A percentile compares a stretch with the other conserved stretches of the same genome.
Evolutionary conservation across 2,329 filamentous ascomycete species (phyloP).

Genomic region (Penicillium sp.): DNA sequence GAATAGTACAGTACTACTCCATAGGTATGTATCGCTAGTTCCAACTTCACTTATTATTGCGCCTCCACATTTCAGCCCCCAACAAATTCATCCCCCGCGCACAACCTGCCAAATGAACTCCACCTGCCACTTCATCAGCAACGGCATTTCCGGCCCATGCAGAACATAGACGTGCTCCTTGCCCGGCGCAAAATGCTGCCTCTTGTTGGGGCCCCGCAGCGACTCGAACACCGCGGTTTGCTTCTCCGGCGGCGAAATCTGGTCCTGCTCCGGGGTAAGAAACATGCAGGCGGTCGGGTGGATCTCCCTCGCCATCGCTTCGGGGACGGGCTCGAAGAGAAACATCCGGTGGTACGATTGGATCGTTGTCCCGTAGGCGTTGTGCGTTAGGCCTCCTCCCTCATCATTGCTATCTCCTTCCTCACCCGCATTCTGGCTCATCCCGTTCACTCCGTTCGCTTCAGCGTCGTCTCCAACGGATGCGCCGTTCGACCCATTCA

Average conservation of each 20-base stretch:
- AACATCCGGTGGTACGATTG: constrained; percentile 7
- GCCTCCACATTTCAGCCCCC: too few relatives aligned
- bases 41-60: too few relatives aligned
- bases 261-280: background rate
- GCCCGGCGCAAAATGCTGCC: background rate
- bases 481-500: background rate
- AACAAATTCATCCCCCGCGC: background rate
- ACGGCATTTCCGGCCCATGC: background rate
- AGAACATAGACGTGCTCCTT: constrained; percentile 4
- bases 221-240: background rate
- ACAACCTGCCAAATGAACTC: constrained; percentile 3
- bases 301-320: background rate
- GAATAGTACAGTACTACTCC: too few relatives aligned
- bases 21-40: too few relatives aligned
- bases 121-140: background rate
- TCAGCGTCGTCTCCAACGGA: background rate
- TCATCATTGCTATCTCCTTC: background rate
- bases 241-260: constrained; percentile 2
- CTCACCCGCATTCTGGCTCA: background rate
- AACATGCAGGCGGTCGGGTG: background rate
- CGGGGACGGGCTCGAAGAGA: background rate
- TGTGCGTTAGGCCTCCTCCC: background rate
- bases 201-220: background rate
- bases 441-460: background rate
- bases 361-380: background rate